Evolutionary conservation across 768 basidiomycete genomes (phyloP).

Genomic region (Trametes cubensis): DNA sequence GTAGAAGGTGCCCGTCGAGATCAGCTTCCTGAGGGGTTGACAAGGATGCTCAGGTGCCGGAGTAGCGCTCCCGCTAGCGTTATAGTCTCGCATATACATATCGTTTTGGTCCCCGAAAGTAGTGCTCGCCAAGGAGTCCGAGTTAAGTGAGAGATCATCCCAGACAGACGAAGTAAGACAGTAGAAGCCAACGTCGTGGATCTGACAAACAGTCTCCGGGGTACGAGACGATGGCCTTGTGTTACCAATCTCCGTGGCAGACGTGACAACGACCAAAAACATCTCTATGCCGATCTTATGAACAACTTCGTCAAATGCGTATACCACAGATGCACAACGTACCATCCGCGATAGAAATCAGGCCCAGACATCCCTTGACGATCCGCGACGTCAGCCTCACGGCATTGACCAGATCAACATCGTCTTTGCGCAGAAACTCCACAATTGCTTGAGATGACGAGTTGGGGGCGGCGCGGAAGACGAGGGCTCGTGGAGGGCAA

Average conservation of each 20-base stretch:
- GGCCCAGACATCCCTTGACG: slow-evolving; percentile 83
- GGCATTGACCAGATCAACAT: slow-evolving; percentile 67
- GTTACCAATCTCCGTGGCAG: slow-evolving; percentile 75
- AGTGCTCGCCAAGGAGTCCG: slow-evolving; percentile 54
- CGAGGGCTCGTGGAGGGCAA: slow-evolving; percentile 62
- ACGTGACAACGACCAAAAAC: slow-evolving; percentile 82
- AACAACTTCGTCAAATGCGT: neutral
- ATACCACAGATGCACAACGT: slow-evolving; percentile 25
- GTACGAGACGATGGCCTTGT: slow-evolving; percentile 59
- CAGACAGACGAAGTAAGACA: slow-evolving; percentile 81
- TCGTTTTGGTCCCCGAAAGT: slow-evolving; percentile 59
- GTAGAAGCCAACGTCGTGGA: slow-evolving; percentile 89
- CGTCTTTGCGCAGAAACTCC: slow-evolving; percentile 76
- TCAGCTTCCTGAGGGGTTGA: slow-evolving; percentile 82
- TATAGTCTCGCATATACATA: slow-evolving; percentile 48
- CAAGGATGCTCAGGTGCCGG: slow-evolving; percentile 84
- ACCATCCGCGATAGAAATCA: slow-evolving; percentile 76
- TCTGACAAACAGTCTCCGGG: slow-evolving; percentile 74
- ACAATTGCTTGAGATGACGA: slow-evolving; percentile 71
- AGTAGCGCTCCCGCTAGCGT: slow-evolving; percentile 39
- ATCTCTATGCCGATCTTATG: slow-evolving; percentile 48
- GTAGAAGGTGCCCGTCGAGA: slow-evolving; percentile 93
- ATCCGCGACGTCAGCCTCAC: slow-evolving; percentile 70
- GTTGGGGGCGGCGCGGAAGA: slow-evolving; percentile 66
- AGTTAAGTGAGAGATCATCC: slow-evolving; percentile 68